phyloP scores from a whole-genome alignment of 352 stramenopile species.

The Phytophthora colocasiae region DNA sequence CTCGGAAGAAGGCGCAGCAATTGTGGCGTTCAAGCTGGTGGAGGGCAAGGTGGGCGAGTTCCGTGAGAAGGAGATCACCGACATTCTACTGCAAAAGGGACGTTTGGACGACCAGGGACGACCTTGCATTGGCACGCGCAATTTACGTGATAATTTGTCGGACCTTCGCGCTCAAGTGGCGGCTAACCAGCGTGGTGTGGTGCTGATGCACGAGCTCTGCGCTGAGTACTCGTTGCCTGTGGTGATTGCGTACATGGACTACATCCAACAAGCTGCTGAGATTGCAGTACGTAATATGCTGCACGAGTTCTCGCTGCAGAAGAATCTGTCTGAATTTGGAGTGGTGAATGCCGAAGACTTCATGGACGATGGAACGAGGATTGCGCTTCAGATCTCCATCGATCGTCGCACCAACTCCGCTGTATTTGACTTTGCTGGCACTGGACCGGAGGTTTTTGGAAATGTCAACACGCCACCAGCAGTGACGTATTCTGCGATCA shows the following conservation, averaged over 20 bases:
- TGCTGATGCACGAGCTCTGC: constrained; percentile 95
- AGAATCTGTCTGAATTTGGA: constrained; percentile 79
- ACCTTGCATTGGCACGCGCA: constrained; percentile 93
- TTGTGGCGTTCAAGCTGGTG: constrained; percentile 99
- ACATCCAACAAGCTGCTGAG: constrained; percentile 97
- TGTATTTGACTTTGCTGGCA: constrained; percentile 98
- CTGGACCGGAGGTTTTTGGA: constrained; percentile 96
- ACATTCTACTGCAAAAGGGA: constrained; percentile 94
- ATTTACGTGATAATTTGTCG: constrained; percentile 97
- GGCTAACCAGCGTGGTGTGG: constrained; percentile 97
- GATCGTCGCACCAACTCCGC: constrained; percentile 91
- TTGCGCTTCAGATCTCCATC: constrained; percentile 97
- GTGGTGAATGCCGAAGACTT: constrained; percentile 96
- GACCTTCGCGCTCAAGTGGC: constrained; percentile 98
- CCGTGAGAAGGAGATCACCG: constrained; percentile 96
- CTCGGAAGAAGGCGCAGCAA: constrained; percentile 98
- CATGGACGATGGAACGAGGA: constrained; percentile 99
- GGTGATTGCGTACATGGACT: constrained; percentile 98
- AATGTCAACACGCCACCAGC: constrained; percentile 99
- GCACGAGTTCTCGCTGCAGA: constrained; percentile 90
- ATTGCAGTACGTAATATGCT: constrained; percentile 96
- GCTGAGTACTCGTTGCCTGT: constrained; percentile 95
- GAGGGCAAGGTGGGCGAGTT: constrained; percentile 94
- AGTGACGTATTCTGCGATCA: constrained; percentile 99
- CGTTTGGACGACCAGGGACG: constrained; percentile 83